phyloP scores from a whole-genome alignment of 2,329 filamentous ascomycete species.

The Rosellinia necatrix region DNA sequence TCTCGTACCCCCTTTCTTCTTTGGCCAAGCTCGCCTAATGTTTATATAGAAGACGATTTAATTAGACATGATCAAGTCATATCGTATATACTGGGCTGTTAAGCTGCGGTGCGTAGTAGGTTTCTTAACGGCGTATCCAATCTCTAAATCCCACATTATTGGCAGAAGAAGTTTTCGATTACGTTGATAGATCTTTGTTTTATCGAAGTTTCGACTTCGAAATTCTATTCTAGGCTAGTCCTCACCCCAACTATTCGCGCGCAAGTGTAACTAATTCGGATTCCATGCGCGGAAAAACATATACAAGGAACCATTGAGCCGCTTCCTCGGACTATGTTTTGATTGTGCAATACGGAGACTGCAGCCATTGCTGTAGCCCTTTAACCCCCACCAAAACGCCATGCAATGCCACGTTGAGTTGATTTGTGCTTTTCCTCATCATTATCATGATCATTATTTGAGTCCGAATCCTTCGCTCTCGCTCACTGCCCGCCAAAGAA shows the following conservation, averaged over 20 bases:
- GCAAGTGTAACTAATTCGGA: not conserved
- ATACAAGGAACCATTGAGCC: conserved; percentile 8
- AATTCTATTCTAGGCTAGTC: not conserved
- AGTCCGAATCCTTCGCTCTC: conserved; percentile 93
- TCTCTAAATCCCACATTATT: no score
- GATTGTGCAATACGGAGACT: not conserved
- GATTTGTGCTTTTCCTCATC: conserved; percentile 10
- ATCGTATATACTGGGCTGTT: no score
- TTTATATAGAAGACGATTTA: no score
- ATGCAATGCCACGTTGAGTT: conserved; percentile 22
- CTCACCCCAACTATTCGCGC: not conserved
- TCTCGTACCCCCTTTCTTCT: no score
- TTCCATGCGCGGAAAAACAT: conserved; percentile 5
- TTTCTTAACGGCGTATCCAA: no score
- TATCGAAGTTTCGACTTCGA: not conserved
- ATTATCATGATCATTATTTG: conserved; percentile 34
- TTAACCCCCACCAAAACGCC: conserved; percentile 22
- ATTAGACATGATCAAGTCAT: no score
- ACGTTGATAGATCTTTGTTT: no score
- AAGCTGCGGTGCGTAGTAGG: no score
- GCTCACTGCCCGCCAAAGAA: conserved; percentile 83
- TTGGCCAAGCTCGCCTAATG: no score
- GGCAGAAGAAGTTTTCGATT: no score
- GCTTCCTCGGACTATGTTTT: not conserved
- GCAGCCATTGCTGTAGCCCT: not conserved